These are phyloP conservation scores for Mangifera indica DNA, from an alignment of 345 rosid species.

Conservation along the genomic window DNA sequence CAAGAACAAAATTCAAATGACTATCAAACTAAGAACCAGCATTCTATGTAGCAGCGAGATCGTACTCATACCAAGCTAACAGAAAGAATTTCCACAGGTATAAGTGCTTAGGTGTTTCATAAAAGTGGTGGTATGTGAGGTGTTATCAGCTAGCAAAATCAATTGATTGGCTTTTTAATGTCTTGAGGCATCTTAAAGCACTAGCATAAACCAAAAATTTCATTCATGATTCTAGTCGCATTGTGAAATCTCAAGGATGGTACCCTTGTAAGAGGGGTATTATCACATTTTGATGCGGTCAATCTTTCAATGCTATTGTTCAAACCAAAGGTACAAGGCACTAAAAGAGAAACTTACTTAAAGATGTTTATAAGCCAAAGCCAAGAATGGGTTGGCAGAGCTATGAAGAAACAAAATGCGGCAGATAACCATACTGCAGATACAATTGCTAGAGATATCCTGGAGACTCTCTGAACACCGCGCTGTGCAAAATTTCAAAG, in stretches of 20 bases:
- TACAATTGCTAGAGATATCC: slow-evolving; percentile 53
- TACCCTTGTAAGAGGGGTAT: not conserved
- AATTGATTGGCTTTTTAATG: not conserved
- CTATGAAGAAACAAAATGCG: slow-evolving; percentile 70
- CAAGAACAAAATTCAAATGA: not conserved
- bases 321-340: not conserved
- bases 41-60: not conserved
- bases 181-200: not conserved
- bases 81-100: not conserved
- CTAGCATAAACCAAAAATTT: not conserved
- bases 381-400: slow-evolving; percentile 73
- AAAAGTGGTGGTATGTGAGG: not conserved
- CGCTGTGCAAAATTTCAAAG: slow-evolving; percentile 44
- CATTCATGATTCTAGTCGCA: not conserved
- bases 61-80: not conserved
- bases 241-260: not conserved
- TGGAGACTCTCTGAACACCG: slow-evolving; percentile 75
- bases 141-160: too few relatives aligned
- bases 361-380: slow-evolving; percentile 79
- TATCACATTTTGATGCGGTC: not conserved
- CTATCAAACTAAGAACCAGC: not conserved
- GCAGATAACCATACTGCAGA: slow-evolving; percentile 53
- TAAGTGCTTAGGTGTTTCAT: not conserved
- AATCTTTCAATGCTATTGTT: not conserved
- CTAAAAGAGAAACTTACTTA: slow-evolving; percentile 51